These are phyloP conservation scores for Chrysoporthe puriensis DNA, from an alignment of 2,329 filamentous ascomycete genomes.

Conservation along the genomic window DNA sequence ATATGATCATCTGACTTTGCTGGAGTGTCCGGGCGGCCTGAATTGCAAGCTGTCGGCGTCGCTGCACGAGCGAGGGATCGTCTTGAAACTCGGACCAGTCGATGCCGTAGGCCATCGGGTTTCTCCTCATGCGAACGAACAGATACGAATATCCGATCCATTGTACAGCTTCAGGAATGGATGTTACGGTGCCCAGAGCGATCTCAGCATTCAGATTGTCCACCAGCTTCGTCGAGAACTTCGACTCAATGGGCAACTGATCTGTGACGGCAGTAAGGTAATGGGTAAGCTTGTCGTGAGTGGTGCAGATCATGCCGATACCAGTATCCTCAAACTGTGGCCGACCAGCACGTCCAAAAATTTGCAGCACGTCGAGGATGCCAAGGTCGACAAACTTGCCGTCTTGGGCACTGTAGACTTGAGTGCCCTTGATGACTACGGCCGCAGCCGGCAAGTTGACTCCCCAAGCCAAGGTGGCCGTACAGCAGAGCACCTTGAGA, in stretches of 20 bases:
- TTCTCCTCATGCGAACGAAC: constrained; percentile 94
- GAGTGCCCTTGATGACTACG: constrained; percentile 96
- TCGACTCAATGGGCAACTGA: constrained; percentile 96
- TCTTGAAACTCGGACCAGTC: constrained; percentile 90
- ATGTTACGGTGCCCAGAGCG: constrained; percentile 90
- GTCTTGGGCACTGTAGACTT: constrained; percentile 94
- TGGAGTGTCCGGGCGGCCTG: constrained; percentile 87
- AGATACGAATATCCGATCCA: constrained; percentile 99
- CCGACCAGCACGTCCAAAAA: constrained; percentile 96
- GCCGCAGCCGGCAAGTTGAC: constrained; percentile 97
- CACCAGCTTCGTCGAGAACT: constrained; percentile 89
- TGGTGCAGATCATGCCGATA: constrained; percentile 98
- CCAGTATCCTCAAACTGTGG: constrained; percentile 97
- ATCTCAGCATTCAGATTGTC: constrained; percentile 98
- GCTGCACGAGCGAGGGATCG: constrained; percentile 84
- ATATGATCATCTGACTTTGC: constrained; percentile 98
- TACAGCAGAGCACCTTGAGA: constrained; percentile 97
- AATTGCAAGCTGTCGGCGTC: constrained; percentile 82
- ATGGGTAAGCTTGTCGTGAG: constrained; percentile 88
- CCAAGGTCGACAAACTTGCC: constrained; percentile 96
- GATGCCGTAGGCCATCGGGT: constrained; percentile 90
- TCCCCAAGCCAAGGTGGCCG: constrained; percentile 96
- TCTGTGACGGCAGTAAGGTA: constrained; percentile 93
- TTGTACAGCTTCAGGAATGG: constrained; percentile 88
- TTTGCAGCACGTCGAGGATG: constrained; percentile 95